Base-by-base conservation (phyloP, 371 early-diverging fungal genomes). In the Syncephalis plumigaleata region DNA sequence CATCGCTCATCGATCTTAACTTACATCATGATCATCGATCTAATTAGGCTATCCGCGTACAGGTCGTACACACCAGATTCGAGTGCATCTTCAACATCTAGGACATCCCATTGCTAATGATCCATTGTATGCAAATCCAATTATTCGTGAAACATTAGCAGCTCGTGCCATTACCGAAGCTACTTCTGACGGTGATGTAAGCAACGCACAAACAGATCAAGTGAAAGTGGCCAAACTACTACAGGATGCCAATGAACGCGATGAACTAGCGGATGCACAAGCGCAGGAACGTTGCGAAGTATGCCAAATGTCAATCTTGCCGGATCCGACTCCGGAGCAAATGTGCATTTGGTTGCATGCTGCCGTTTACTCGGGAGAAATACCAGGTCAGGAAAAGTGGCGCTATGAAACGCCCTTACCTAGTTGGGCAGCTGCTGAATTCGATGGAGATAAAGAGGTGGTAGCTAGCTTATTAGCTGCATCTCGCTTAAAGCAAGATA, bases 41-140 rank as follows among this genome's bases (percentile, higher is more conserved):
- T 57, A 39, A 47, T 56, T 9, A 71, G 31, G 31, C 31, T 31
- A 31, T 45, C 99, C 98, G 0, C 55, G 83, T 18, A 97, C 97
- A 0, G 99, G 99, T 2, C 71, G 99, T 39, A 96, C 99, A 0
- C 99, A 99, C 59, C 99, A 99, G 65, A 98, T 99, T 49, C 83
- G 99, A 42, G 96, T 98, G 15, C 99, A 99, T 63, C 65, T 99
- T 39, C 86, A 89, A 57, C 84, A 75, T 57, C 71, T 99, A 1
- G 99, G 99, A 4, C 77, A 74, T 56, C 98, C 98, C 0, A 98
- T 99, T 48, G 87, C 84, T 31, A 95, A 98, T 60, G 99, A 99
- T 60, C 89, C 92, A 2, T 59, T 92, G 2, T 97, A 96, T 40
- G 40, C 40, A 4, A 21, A 40, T 21, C 18, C 16, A 40, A 40